A percentile compares a stretch with the other conserved stretches of the same genome.
Evolutionary conservation across 2,329 filamentous ascomycete species (phyloP).

Genomic region (Fusarium anthophilum): DNA sequence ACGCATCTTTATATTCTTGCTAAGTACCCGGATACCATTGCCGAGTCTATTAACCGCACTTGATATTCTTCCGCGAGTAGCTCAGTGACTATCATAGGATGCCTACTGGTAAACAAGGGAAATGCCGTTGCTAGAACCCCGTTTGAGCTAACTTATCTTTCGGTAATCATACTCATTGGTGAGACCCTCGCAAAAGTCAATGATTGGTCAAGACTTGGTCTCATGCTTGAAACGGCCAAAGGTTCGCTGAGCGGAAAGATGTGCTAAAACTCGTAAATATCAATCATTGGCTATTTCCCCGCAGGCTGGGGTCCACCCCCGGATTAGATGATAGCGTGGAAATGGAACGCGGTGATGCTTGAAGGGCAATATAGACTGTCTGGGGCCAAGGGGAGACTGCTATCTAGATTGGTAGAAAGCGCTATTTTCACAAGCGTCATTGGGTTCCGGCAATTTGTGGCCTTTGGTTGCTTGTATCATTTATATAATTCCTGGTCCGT

Average conservation of each 20-base stretch:
- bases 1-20: fast-evolving
- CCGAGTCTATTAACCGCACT: neutral
- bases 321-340: neutral
- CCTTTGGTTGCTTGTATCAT: no score
- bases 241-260: neutral
- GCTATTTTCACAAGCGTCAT: neutral
- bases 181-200: neutral
- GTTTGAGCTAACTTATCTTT: neutral
- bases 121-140: neutral
- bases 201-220: neutral
- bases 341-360: neutral
- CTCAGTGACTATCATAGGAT: neutral
- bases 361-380: neutral
- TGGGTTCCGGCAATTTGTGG: no score
- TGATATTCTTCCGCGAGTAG: neutral
- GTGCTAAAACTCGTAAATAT: neutral
- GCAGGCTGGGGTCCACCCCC: neutral
- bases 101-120: neutral
- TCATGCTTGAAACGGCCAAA: neutral
- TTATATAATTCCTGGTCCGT: neutral
- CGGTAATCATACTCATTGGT: neutral
- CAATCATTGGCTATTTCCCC: neutral
- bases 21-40: neutral
- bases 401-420: neutral
- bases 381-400: neutral